phyloP scores from a whole-genome alignment of 192 early-diverging fungal species.

The Backusella parvicylindrica region DNA sequence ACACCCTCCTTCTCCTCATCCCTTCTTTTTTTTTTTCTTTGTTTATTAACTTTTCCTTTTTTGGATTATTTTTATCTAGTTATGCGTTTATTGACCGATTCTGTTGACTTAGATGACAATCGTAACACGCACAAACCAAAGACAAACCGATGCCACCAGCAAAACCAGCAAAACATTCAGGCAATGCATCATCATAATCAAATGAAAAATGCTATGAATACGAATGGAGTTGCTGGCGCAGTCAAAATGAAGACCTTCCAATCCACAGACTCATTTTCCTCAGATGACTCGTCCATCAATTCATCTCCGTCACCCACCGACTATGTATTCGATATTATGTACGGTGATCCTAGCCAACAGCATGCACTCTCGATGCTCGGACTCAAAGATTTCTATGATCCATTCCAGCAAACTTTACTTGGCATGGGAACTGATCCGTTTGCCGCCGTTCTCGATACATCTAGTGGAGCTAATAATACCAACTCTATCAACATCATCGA shows the following conservation, averaged over 20 bases:
- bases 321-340: constrained; percentile 40
- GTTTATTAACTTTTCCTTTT: constrained; percentile 3
- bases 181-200: neutral
- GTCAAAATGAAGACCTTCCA: constrained; percentile 15
- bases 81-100: constrained; percentile 45
- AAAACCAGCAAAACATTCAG: neutral
- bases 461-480: neutral
- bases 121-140: constrained; percentile 4
- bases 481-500: neutral
- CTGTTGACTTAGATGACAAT: constrained; percentile 43
- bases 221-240: neutral
- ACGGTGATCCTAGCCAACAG: constrained; percentile 13
- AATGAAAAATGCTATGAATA: neutral
- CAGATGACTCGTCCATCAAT: constrained; percentile 33
- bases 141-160: neutral
- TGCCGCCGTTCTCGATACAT: neutral
- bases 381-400: constrained; percentile 34
- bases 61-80: constrained; percentile 22
- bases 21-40: constrained; percentile 1
- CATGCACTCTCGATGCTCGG: constrained; percentile 22
- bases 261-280: constrained; percentile 31
- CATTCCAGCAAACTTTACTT: constrained; percentile 16
- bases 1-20: neutral
- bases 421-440: neutral
- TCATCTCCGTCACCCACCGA: constrained; percentile 36